Evolutionary conservation across 495 filamentous ascomycete genomes (phyloP).

Genomic region (Cetradonia linearis): DNA sequence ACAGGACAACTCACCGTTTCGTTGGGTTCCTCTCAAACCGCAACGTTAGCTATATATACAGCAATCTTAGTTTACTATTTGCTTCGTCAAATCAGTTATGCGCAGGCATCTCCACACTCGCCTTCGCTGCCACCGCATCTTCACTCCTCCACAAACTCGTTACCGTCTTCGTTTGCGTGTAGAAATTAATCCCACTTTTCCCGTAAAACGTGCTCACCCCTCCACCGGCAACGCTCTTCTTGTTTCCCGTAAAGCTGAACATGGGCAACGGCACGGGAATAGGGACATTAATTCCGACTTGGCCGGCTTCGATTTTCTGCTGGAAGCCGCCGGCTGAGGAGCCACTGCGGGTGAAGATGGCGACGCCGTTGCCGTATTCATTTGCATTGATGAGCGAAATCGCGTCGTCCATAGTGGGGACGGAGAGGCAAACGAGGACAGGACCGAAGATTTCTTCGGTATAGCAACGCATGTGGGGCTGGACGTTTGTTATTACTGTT

Average conservation of each 20-base stretch:
- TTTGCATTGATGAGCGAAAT: slow-evolving; percentile 53
- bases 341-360: slow-evolving; percentile 57
- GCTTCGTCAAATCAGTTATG: no score
- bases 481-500: slow-evolving; percentile 91
- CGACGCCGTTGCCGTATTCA: slow-evolving; percentile 61
- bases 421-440: slow-evolving; percentile 59
- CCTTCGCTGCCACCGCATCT: slow-evolving; percentile 72
- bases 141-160: slow-evolving; percentile 83
- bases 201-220: slow-evolving; percentile 95
- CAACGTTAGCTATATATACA: no score
- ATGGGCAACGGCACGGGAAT: slow-evolving; percentile 85
- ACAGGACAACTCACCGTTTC: no score
- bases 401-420: slow-evolving; percentile 37
- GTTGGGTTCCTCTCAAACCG: no score
- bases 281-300: slow-evolving; percentile 54
- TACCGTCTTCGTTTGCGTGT: slow-evolving; percentile 95
- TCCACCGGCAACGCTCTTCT: slow-evolving; percentile 88
- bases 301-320: slow-evolving; percentile 50
- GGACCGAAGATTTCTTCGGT: slow-evolving; percentile 95
- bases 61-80: no score
- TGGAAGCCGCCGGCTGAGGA: slow-evolving; percentile 54
- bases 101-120: slow-evolving; percentile 88
- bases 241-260: slow-evolving; percentile 98
- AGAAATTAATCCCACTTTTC: slow-evolving; percentile 82
- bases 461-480: slow-evolving; percentile 88